Evolutionary conservation across 2,329 filamentous ascomycete genomes (phyloP).

Genomic region (Colletotrichum eleusines): DNA sequence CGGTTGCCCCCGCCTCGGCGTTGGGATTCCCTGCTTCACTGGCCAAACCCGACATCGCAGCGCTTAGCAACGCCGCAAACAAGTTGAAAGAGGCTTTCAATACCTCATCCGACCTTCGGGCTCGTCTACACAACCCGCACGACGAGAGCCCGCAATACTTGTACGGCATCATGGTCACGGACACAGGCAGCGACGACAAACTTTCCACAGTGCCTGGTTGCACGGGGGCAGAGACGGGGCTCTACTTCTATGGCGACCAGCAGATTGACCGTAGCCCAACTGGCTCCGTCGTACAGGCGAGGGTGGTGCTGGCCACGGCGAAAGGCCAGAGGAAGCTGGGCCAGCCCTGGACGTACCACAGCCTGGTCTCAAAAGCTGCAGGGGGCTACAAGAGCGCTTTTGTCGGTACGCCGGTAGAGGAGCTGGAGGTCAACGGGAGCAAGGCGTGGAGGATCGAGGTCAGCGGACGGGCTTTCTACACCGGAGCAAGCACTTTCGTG

Average conservation of each 20-base stretch:
- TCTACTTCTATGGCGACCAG: conserved; percentile 59
- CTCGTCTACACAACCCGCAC: conserved; percentile 44
- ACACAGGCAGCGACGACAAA: conserved; percentile 44
- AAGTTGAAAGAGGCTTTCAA: conserved; percentile 48
- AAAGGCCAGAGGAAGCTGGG: conserved; percentile 9
- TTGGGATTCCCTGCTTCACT: conserved; percentile 54
- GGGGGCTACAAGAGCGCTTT: conserved; percentile 10
- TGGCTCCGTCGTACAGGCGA: conserved; percentile 25
- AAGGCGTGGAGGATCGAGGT: conserved; percentile 25
- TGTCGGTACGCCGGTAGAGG: conserved; percentile 28
- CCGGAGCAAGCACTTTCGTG: conserved; percentile 31
- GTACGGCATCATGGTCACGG: conserved; percentile 55
- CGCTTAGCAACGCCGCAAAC: conserved; percentile 49
- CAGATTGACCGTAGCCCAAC: conserved; percentile 52
- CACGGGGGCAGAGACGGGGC: conserved; percentile 53
- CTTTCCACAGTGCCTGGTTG: conserved; percentile 32
- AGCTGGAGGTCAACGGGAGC: background rate
- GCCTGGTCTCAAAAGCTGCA: conserved; percentile 25
- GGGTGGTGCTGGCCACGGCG: conserved; percentile 25
- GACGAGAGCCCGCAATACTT: conserved; percentile 51
- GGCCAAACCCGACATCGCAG: conserved; percentile 46
- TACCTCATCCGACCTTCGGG: conserved; percentile 42
- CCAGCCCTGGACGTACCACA: conserved; percentile 28
- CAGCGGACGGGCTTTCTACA: conserved; percentile 23
- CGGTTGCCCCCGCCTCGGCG: conserved; percentile 51